Evolutionary conservation across 495 filamentous ascomycete genomes (phyloP), one percentile per base, ranked within the genome.

Genomic region (Cercophora samala): DNA sequence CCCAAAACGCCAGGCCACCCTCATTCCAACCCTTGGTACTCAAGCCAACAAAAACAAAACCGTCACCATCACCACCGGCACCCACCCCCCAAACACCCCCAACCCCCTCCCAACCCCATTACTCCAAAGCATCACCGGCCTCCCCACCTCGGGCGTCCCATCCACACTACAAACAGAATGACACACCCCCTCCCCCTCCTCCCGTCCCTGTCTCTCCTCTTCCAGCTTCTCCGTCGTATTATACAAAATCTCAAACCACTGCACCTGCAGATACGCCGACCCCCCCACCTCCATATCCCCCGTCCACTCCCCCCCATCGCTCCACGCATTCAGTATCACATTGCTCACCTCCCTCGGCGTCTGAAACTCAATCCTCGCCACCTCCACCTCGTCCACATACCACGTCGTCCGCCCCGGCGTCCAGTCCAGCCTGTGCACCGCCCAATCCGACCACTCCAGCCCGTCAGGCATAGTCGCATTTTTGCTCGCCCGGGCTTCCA

Each of bases 381-480:
- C 82, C 42, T 85, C 73, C 29, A 78, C 64, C 6, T 81, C 83
- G 73, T 93, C 81, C 42, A 91, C 84, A 65, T 82, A 93, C 91
- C 90, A 93, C 17, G 79, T 82, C n/a, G 83, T 91, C 29, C 70
- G 67, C 2, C 78, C 78, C 0, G 84, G 77, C 4, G 85, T 80
- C 91, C 91, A 93, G 70, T 93, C 91, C 62, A 93, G 78, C 8
- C 91, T 82, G 72, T 93, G 87, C 1, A 82, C 84, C n/a, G 87
- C 82, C 90, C 90, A 93, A 3, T 81, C 70, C 5, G 84, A 86
- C 89, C 89, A 91, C 25, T 81, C 77, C 18, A 81, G 65, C 6
- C 70, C 72, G 17, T 70, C 60, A 13, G 84, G 83, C 63, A 83
- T 75, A 26, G 82, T 84, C 37, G 70, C 74, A 68, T 85, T 84